Evolutionary conservation across 2,329 filamentous ascomycete genomes (phyloP), one percentile per base, ranked within the genome.

Genomic region (Pestalotiopsis sp.): DNA sequence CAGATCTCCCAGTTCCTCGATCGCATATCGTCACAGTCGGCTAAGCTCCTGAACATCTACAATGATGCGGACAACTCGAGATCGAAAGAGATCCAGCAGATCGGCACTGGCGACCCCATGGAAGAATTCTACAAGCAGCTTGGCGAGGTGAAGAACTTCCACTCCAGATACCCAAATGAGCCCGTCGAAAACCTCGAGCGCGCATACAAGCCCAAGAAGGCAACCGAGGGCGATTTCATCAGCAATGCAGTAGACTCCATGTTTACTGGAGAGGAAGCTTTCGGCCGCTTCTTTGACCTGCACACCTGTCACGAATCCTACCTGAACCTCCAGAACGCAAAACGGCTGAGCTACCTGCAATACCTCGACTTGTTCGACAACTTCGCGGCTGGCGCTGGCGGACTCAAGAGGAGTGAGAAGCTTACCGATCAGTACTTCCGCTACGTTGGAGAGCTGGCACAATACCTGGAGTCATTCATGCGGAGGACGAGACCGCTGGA

Each of bases 191-290:
- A 98, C 75, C 90, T 97, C 14, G 97, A 99, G 82, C 90, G 92
- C 73, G 93, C 95, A 45, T 99, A 99, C 84, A 94, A 94, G 79
- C 87, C 82, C 60, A 87, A 90, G 77, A 88, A 87, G 68, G 83
- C 86, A 57, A 87, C 86, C 13, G 90, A 90, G 58, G 91, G 92
- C 72, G 88, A 90, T 64, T 89, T 92, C 61, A 83, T 86, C 1
- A 80, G 88, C 68, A 89, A 88, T 58, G 89, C 95, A 66, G 91
- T 98, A 62, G 95, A 98, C 77, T 90, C 90, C 68, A 92, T 98
- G 84, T 99, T 99, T 80, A 97, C 94, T 0, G 96, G 96, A 70
- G 97, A 99, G 81, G 96, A 99, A 80, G 92, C 92, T 0, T 98
- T 92, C 76, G 96, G 96, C 58, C 92, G 94, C 74, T 99, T 93